Evolutionary conservation across 1,139 yeast species (phyloP).

Genomic region (Saccharomyces hybrid): DNA sequence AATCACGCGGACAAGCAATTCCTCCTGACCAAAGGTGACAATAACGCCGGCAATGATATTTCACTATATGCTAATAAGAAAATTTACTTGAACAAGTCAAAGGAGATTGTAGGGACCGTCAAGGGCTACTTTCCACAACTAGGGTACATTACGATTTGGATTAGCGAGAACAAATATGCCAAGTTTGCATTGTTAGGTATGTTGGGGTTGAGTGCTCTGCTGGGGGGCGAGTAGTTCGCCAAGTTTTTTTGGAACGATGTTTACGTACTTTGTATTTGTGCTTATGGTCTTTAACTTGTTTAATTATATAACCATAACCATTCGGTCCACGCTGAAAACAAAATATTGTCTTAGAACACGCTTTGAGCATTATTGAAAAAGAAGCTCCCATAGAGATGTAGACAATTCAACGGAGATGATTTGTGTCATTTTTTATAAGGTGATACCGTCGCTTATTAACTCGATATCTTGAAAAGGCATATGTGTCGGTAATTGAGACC

Average conservation of each 20-base stretch:
- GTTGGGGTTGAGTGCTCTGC: constrained; percentile 25
- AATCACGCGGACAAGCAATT: constrained; percentile 46
- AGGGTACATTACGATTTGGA: constrained; percentile 85
- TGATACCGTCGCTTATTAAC: not conserved
- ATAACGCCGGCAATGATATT: constrained; percentile 86
- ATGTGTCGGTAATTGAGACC: not conserved
- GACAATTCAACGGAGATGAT: not conserved
- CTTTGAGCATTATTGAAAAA: not conserved
- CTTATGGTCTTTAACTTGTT: not conserved
- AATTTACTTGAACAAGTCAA: constrained; percentile 63
- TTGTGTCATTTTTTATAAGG: not conserved
- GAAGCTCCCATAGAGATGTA: not conserved
- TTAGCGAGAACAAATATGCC: constrained; percentile 63
- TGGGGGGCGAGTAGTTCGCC: constrained; percentile 18
- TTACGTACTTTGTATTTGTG: not conserved
- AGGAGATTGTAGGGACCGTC: constrained; percentile 83
- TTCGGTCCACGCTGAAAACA: not conserved
- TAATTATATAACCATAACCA: not conserved
- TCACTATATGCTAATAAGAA: constrained; percentile 75
- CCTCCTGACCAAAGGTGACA: constrained; percentile 91
- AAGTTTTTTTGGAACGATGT: not conserved
- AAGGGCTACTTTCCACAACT: constrained; percentile 85
- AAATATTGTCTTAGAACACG: not conserved
- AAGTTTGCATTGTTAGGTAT: constrained; percentile 28
- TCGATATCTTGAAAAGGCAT: not conserved